Evolutionary conservation across 805 yeast species (phyloP), one percentile per base, ranked within the genome.

Genomic region (Blastobotrys chiropterorum): DNA sequence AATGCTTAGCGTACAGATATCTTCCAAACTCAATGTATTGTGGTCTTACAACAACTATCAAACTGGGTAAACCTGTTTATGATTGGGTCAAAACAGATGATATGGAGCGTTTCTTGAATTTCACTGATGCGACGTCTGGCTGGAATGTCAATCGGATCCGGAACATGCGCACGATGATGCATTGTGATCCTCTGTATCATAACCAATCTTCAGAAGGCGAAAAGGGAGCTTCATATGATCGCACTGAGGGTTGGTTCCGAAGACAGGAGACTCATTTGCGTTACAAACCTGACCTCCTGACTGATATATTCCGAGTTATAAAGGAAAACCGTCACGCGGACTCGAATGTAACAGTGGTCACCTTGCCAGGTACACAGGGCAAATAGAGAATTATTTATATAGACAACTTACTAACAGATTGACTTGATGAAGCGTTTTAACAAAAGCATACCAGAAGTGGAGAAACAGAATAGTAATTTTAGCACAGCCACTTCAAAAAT

Each of bases 91-190:
- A 43, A n/a, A 14, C 16, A 11, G 38, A 46, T 20, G 30, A 20
- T 14, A 19, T 19, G 14, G 17, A 14, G 19, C 19, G 20, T 22
- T 17, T 26, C 34, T 11, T 16, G n/a, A 8, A 47, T 2, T 38
- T 16, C 19, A 31, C 26, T 38, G 43, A 40, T 26, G 38, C 41
- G 44, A 43, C 47, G 8, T 57, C 67, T 1, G 70, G 65, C 3
- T 68, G 63, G 64, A 53, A 48, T 43, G 44, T 65, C 8, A 68
- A 65, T 20, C 55, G 68, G 16, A 64, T 68, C 34, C 57, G 67
- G 1, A 48, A 42, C 14, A 31, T 55, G 45, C 59, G 72, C 20
- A 38, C 38, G 17, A 44, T 39, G 3, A 22, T 49, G 17, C 30
- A 22, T 8, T 65, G 69, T 51, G 68, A 65, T 34, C 47, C 49